Evolutionary conservation across 2,329 filamentous ascomycete species (phyloP), one percentile per base, ranked within the genome.

Genomic region (Colletotrichum kahawae): DNA sequence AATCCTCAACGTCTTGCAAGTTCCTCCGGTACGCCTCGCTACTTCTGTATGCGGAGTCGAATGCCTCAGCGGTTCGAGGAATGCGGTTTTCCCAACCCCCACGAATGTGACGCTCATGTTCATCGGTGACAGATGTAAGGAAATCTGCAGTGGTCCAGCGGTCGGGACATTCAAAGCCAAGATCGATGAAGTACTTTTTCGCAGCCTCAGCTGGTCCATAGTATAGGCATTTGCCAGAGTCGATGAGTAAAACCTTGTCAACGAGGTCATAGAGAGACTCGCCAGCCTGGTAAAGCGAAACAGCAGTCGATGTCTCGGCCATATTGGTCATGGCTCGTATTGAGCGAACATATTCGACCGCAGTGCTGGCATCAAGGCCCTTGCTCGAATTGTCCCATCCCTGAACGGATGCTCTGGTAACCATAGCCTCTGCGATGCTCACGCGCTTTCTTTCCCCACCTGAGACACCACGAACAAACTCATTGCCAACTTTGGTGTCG

Each of bases 121-220:
- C 85, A 57, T 91, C 90, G 9, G 92, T 95, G 79, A 96, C 92
- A 3, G 93, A 95, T 0, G 94, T 96, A 38, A 96, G 84, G 83
- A 96, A 96, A 81, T 96, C 94, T 21, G 86, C 92, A 0, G 92
- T 93, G 0, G 93, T 95, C 89, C 93, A 91, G 16, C 94, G 89
- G 27, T 91, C 88, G 0, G 94, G 93, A 79, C 93, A 95, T 18
- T 91, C 87, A 78, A 95, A 96, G 0, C 94, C 94, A 43, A 95
- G 86, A n/a, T 90, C 85, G 63, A 92, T 83, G 77, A 96, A 95
- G 80, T 94, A 96, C 33, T 87, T 82, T 80, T 91, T 93, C 1
- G 94, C 94, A 2, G 90, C 85, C 6, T 90, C 87, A 0, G 90
- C 88, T 0, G 87, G 87, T 3, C 94, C 94, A 78, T 92, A 96